Conservation (phyloP, 2,329 filamentous ascomycete species). For the Apiospora koreana region DNA sequence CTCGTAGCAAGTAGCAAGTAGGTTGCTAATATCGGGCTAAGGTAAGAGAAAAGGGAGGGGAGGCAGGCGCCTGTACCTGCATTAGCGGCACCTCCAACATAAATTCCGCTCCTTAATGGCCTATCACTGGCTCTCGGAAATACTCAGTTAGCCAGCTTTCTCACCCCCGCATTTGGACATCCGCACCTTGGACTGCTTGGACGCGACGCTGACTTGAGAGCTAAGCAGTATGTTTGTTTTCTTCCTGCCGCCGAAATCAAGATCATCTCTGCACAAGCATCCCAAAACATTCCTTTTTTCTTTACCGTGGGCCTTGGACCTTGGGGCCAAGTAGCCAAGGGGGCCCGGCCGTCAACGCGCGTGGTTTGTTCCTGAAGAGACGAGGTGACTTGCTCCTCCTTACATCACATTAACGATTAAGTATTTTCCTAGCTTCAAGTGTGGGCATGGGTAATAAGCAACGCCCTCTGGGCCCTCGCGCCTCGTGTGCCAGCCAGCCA, state of each 20-base stretch:
- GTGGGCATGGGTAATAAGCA: not conserved
- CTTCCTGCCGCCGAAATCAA: not conserved
- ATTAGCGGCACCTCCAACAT: not conserved
- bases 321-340: too few relatives aligned
- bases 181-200: not conserved
- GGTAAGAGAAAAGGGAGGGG: too few relatives aligned
- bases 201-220: not conserved
- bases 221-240: not conserved
- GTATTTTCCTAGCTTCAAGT: not conserved
- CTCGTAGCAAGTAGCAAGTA: too few relatives aligned
- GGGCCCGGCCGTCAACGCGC: not conserved
- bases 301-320: not conserved
- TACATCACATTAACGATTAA: not conserved
- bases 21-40: too few relatives aligned
- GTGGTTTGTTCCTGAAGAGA: not conserved
- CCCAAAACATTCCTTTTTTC: not conserved
- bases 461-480: not conserved
- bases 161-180: conserved; percentile 3
- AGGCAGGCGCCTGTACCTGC: not conserved
- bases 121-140: not conserved
- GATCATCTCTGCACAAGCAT: not conserved
- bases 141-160: not conserved
- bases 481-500: not conserved
- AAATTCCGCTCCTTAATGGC: not conserved
- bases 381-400: not conserved